Conservation (phyloP, 768 basidiomycete genomes). For the Mrakia gelida region DNA sequence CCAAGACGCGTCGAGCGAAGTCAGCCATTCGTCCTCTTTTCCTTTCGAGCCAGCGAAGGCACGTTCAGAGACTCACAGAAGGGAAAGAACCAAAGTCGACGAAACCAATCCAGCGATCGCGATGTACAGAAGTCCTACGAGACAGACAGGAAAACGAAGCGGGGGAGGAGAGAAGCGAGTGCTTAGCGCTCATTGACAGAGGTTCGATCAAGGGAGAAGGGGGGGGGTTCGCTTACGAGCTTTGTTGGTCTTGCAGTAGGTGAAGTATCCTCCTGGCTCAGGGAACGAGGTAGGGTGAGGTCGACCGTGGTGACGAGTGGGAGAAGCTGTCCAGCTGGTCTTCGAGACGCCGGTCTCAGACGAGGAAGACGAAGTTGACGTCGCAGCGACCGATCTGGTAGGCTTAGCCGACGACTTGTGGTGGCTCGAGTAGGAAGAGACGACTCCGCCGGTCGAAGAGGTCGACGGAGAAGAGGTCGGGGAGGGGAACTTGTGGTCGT, state of each 20-base stretch:
- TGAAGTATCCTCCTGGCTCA: neutral
- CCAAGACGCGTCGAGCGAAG: neutral
- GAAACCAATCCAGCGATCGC: neutral
- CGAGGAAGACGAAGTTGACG: neutral
- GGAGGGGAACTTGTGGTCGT: neutral
- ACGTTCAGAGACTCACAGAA: neutral
- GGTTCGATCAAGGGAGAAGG: neutral
- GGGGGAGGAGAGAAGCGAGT: neutral
- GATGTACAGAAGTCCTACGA: neutral
- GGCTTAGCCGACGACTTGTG: neutral
- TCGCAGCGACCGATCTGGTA: neutral
- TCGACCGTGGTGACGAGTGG: neutral
- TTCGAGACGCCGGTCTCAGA: neutral
- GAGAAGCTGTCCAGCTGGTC: neutral
- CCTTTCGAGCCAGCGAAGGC: neutral
- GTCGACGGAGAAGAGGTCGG: neutral
- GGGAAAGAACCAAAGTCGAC: neutral
- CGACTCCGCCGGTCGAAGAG: neutral
- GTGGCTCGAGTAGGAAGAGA: neutral
- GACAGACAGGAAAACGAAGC: neutral
- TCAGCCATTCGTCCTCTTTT: too few species aligned
- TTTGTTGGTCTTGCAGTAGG: conserved; percentile 11
- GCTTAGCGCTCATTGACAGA: neutral
- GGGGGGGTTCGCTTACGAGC: neutral
- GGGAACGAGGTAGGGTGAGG: conserved; percentile 2